Evolutionary conservation across 2,329 filamentous ascomycete genomes (phyloP).

Genomic region (Cordyceps cateniannulata): DNA sequence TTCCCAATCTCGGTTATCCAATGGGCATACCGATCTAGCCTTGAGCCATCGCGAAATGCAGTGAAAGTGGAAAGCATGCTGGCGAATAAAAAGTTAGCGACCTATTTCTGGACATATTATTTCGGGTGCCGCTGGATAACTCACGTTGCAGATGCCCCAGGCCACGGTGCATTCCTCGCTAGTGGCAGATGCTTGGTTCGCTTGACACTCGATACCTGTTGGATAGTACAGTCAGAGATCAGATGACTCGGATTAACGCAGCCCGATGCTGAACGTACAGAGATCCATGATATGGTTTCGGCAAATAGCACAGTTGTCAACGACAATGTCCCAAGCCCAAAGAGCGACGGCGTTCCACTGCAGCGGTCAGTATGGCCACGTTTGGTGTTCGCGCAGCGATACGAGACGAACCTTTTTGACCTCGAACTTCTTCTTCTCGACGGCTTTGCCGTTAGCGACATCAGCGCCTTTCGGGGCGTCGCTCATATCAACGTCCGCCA

Average conservation of each 20-base stretch:
- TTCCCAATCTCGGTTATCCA: slow-evolving; percentile 98
- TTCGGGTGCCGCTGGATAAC: slow-evolving; percentile 28
- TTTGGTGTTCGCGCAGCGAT: neutral
- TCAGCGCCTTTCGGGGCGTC: slow-evolving; percentile 60
- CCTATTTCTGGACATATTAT: neutral
- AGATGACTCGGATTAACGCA: neutral
- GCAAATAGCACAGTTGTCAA: slow-evolving; percentile 99
- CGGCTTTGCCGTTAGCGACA: slow-evolving; percentile 41
- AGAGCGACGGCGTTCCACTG: slow-evolving; percentile 98
- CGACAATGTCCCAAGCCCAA: slow-evolving; percentile 99
- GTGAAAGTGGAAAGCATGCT: slow-evolving; percentile 99
- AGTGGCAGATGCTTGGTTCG: slow-evolving; percentile 94
- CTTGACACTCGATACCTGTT: slow-evolving; percentile 91
- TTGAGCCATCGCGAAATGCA: slow-evolving; percentile 99
- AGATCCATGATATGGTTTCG: slow-evolving; percentile 99
- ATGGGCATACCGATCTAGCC: slow-evolving; percentile 94
- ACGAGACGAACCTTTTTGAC: slow-evolving; percentile 78
- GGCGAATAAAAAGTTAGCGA: slow-evolving; percentile 17
- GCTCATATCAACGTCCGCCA: slow-evolving; percentile 97
- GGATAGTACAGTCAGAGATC: slow-evolving; percentile 11
- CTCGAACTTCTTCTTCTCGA: slow-evolving; percentile 92
- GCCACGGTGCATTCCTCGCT: slow-evolving; percentile 98
- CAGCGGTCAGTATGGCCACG: slow-evolving; percentile 15
- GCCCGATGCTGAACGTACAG: slow-evolving; percentile 49
- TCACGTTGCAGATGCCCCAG: slow-evolving; percentile 98